Evolutionary conservation across 2,329 filamentous ascomycete species (phyloP).

Genomic region (Aureobasidium musti): DNA sequence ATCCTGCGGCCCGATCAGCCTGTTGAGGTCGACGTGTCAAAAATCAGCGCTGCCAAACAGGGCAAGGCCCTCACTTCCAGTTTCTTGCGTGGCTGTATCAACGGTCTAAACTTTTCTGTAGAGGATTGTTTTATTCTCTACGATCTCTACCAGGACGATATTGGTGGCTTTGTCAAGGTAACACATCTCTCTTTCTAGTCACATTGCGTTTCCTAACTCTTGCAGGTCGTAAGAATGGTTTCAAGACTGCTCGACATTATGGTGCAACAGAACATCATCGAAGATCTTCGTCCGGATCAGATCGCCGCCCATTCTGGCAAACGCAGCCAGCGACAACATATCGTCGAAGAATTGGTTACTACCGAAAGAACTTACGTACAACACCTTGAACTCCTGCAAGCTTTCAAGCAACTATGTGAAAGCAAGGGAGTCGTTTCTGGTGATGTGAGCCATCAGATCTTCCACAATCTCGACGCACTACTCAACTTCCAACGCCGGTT

Average conservation of each 20-base stretch:
- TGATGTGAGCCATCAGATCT: conserved; percentile 90
- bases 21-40: conserved; percentile 66
- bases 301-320: conserved; percentile 53
- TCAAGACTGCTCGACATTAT: conserved; percentile 89
- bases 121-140: conserved; percentile 88
- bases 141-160: conserved; percentile 90
- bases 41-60: conserved; percentile 65
- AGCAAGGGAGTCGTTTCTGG: conserved; percentile 85
- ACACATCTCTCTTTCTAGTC: conserved; percentile 34
- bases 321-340: conserved; percentile 77
- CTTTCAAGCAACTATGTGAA: conserved; percentile 86
- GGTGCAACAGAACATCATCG: conserved; percentile 72
- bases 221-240: conserved; percentile 81
- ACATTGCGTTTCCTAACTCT: conserved; percentile 29
- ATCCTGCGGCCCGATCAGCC: conserved; percentile 69
- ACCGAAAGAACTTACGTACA: conserved; percentile 98
- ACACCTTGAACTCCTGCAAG: conserved; percentile 90
- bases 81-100: conserved; percentile 86
- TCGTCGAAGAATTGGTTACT: conserved; percentile 86
- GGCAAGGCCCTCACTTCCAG: conserved; percentile 88
- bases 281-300: conserved; percentile 57
- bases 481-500: conserved; percentile 95
- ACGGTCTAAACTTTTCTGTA: conserved; percentile 74
- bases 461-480: conserved; percentile 92
- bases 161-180: conserved; percentile 95